Evolutionary conservation across 768 basidiomycete species (phyloP).

Genomic region (Panaeolus papilionaceus): DNA sequence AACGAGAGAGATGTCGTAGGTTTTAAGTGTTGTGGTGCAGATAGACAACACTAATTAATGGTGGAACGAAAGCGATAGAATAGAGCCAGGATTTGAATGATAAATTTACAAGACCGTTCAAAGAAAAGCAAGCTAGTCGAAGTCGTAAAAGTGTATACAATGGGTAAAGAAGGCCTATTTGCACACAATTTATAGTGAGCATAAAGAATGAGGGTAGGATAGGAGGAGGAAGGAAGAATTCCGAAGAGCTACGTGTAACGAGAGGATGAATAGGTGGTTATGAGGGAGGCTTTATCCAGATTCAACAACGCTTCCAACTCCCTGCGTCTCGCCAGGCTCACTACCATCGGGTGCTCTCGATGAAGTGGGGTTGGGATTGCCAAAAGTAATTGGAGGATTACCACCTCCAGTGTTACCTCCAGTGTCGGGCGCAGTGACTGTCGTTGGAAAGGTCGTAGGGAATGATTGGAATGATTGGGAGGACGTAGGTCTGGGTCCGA

Average conservation of each 20-base stretch:
- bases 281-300: not conserved
- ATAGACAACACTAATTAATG: not conserved
- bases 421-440: not conserved
- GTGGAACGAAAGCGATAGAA: not conserved
- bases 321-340: not conserved
- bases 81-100: not conserved
- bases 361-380: not conserved
- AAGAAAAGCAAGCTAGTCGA: not conserved
- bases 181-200: not conserved
- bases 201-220: not conserved
- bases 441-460: not conserved
- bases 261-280: not conserved
- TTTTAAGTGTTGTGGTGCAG: no score
- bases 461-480: not conserved
- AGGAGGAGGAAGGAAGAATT: not conserved
- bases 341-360: not conserved
- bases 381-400: not conserved
- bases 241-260: not conserved
- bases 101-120: conserved; percentile 6
- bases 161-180: not conserved
- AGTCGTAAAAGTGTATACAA: conserved; percentile 1
- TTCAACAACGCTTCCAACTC: not conserved
- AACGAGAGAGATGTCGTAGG: not conserved
- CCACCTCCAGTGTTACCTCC: not conserved
- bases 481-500: no score